phyloP scores from a whole-genome alignment of 108 stramenopile species.

The Bacterosira constricta region DNA sequence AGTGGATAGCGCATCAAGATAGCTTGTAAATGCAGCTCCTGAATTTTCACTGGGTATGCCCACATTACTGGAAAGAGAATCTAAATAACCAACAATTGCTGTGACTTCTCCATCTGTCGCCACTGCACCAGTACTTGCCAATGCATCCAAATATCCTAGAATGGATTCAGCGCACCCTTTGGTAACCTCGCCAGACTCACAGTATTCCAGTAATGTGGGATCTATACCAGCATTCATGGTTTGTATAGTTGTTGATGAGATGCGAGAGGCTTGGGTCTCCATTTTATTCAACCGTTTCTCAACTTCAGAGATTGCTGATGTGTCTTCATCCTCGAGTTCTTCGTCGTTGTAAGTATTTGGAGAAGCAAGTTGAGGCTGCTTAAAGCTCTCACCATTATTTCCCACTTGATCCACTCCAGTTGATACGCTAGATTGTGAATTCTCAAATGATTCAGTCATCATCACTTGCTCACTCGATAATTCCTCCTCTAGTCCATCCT shows the following conservation, averaged over 20 bases:
- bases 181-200: slow-evolving; percentile 37
- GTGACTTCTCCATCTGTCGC: slow-evolving; percentile 27
- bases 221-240: background rate
- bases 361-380: background rate
- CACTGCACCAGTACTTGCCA: slow-evolving; percentile 31
- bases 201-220: slow-evolving; percentile 19
- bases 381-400: background rate
- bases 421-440: background rate
- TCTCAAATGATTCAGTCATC: background rate
- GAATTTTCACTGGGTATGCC: slow-evolving; percentile 3
- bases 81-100: slow-evolving; percentile 50
- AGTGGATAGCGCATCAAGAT: slow-evolving; percentile 43
- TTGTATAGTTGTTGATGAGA: background rate
- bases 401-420: too few relatives aligned
- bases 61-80: slow-evolving; percentile 30
- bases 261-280: background rate
- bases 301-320: background rate
- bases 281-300: slow-evolving; percentile 1
- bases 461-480: background rate
- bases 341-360: background rate
- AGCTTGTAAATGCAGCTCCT: slow-evolving; percentile 44
- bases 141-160: slow-evolving; percentile 36
- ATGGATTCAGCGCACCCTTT: slow-evolving; percentile 34
- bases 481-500: background rate
- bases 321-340: background rate